A percentile compares a stretch with the other conserved stretches of the same genome.
phyloP scores from a whole-genome alignment of 371 early-diverging fungal genomes.

The Funneliformis caledonium region DNA sequence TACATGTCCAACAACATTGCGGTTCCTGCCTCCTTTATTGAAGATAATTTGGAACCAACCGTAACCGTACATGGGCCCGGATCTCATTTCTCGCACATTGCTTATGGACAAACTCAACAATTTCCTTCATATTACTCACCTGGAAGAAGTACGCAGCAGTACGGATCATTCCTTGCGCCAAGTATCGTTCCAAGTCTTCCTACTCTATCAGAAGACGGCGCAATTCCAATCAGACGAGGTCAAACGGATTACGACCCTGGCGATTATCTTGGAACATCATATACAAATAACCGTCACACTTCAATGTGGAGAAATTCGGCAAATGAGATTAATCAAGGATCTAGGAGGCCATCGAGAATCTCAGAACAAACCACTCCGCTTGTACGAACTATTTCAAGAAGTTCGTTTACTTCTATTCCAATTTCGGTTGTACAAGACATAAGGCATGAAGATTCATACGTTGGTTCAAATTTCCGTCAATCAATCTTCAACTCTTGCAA shows the following conservation, averaged over 20 bases:
- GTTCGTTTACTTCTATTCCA: slow-evolving; percentile 13
- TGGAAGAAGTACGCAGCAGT: not conserved
- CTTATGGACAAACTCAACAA: not conserved
- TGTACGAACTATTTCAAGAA: slow-evolving; percentile 5
- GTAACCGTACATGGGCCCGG: not conserved
- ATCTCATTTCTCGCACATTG: not conserved
- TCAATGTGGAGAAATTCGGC: not conserved
- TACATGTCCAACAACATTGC: slow-evolving; percentile 35
- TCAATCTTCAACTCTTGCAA: slow-evolving; percentile 43
- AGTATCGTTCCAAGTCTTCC: not conserved
- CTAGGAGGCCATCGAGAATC: not conserved
- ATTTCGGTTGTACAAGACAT: slow-evolving; percentile 23
- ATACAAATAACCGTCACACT: not conserved
- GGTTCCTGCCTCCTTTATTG: slow-evolving; percentile 34
- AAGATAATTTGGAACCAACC: not conserved
- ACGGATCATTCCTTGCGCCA: not conserved
- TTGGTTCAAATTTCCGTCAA: slow-evolving; percentile 39
- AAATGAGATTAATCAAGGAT: not conserved
- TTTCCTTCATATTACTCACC: not conserved
- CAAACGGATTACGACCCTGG: not conserved
- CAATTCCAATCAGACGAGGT: not conserved
- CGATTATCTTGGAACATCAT: slow-evolving; percentile 9
- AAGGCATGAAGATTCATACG: not conserved
- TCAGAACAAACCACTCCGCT: not conserved
- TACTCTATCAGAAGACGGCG: not conserved